A percentile compares a stretch with the other conserved stretches of the same genome.
Conservation (phyloP, 805 yeast species). For the Cyberlindnera japonica region DNA sequence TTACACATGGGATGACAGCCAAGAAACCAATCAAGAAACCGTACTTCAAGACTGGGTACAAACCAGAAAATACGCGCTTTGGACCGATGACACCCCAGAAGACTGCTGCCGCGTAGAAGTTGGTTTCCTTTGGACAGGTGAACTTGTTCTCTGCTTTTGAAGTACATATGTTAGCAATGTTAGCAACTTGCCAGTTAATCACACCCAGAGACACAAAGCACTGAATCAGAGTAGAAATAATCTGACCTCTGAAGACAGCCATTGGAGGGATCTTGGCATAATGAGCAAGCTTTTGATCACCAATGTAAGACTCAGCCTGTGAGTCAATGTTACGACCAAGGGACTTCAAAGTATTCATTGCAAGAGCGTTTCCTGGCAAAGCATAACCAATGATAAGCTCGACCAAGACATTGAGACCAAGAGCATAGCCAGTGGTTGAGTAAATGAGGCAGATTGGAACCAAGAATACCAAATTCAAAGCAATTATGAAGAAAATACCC, state of each 20-base stretch:
- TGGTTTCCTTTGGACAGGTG: slow-evolving; percentile 31
- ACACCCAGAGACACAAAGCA: slow-evolving; percentile 29
- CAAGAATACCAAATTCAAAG: slow-evolving; percentile 46
- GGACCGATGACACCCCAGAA: slow-evolving; percentile 57
- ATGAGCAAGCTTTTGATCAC: slow-evolving; percentile 41
- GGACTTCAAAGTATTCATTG: slow-evolving; percentile 48
- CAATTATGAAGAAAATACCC: slow-evolving; percentile 53
- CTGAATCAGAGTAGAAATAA: slow-evolving; percentile 32
- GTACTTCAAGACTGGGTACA: slow-evolving; percentile 60
- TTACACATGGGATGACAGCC: slow-evolving; percentile 30
- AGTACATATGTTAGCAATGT: slow-evolving; percentile 33
- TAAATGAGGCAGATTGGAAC: slow-evolving; percentile 47
- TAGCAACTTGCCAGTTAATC: slow-evolving; percentile 33
- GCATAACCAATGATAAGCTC: slow-evolving; percentile 57
- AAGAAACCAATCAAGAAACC: slow-evolving; percentile 55
- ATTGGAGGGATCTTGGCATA: slow-evolving; percentile 57
- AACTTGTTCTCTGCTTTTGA: slow-evolving; percentile 36
- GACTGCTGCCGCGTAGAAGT: slow-evolving; percentile 38
- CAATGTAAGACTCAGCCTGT: slow-evolving; percentile 59
- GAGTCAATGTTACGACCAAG: slow-evolving; percentile 57
- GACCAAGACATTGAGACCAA: slow-evolving; percentile 51
- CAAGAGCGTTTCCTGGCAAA: slow-evolving; percentile 46
- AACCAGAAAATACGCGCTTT: slow-evolving; percentile 46
- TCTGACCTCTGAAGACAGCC: slow-evolving; percentile 49
- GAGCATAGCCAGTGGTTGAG: slow-evolving; percentile 44